Conservation (phyloP, 495 filamentous ascomycete genomes). For the Eremomyces bilateralis region DNA sequence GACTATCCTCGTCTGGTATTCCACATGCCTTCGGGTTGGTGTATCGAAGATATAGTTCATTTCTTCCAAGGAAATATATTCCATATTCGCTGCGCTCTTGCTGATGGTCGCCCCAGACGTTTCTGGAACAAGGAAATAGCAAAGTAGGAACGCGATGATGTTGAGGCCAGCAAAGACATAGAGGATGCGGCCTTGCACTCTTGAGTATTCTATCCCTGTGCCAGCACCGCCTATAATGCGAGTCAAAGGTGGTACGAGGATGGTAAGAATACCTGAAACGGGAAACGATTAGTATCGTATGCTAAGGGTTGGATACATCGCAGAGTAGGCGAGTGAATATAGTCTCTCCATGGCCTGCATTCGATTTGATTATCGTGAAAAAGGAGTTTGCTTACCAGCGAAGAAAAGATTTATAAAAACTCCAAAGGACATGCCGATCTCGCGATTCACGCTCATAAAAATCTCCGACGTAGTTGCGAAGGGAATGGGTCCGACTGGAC, state of each 20-base stretch:
- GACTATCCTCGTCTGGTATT: background rate
- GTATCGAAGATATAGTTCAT: background rate
- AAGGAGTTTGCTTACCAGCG: constrained; percentile 2
- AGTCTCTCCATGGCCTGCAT: background rate
- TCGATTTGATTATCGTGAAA: background rate
- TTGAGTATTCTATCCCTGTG: background rate
- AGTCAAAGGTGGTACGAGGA: constrained; percentile 10
- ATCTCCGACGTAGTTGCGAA: background rate
- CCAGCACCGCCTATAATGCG: constrained; percentile 4
- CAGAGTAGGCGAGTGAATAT: no score
- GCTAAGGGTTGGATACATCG: no score
- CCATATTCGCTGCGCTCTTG: background rate
- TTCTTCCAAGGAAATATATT: constrained; percentile 1
- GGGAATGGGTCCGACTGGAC: background rate
- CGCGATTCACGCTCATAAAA: constrained; percentile 1
- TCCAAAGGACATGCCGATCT: constrained; percentile 8
- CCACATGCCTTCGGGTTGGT: background rate
- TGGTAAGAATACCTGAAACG: constrained; percentile 5
- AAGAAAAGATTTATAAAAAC: constrained; percentile 11
- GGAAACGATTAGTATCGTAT: background rate
- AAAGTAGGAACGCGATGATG: background rate
- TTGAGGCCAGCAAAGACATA: background rate
- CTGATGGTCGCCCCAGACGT: background rate
- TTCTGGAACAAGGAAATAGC: background rate
- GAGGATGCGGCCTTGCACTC: background rate